Base-by-base conservation (phyloP, 2,329 filamentous ascomycete species). In the Beauveria brongniartii region DNA sequence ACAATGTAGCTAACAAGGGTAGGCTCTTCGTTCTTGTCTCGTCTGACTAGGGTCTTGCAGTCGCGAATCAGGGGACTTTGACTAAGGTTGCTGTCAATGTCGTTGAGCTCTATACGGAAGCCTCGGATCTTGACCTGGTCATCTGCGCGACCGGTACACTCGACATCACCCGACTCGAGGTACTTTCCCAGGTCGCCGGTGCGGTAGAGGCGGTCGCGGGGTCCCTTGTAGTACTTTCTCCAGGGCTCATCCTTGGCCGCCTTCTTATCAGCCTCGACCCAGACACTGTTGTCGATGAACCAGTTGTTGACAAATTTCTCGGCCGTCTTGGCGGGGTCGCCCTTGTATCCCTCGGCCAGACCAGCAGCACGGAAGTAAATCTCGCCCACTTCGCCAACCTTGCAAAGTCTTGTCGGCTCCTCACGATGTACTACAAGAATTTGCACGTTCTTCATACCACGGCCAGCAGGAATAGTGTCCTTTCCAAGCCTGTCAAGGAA, bases 71-170 rank as follows among this genome's bases (percentile, higher is more conserved):
- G 75, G 1, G 84, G 85, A 74, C 90, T 84, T 50, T 86, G 82
- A 59, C 85, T 89, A 52, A 97, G 77, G 71, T 96, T 88, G 47
- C 81, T 89, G 73, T 97, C 92, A 66, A 97, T 97, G 66, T 97
- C 94, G 64, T 88, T 89, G 51, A 97, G 85, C 75, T 99, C 94
- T 66, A 99, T 96, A 63, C 93, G 83, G 80, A 97, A 97, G 1
- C 93, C 93, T 63, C 94, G 88, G 65, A 97, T 93, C 79, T 97
- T 99, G 77, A 97, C 90, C 71, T 97, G 93, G 66, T 88, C 83
- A 69, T 97, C 93, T 26, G 86, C 86, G 62, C 94, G 82, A 24
- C 93, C 93, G 5, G 40, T 87, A 69, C 86, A 90, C 69, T 89
- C 88, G 12, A 91, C 88, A 65, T 88, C 86, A 41, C 90, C 91